Evolutionary conservation across 108 stramenopile species (phyloP).

Genomic region (Nitzschia putrida): DNA sequence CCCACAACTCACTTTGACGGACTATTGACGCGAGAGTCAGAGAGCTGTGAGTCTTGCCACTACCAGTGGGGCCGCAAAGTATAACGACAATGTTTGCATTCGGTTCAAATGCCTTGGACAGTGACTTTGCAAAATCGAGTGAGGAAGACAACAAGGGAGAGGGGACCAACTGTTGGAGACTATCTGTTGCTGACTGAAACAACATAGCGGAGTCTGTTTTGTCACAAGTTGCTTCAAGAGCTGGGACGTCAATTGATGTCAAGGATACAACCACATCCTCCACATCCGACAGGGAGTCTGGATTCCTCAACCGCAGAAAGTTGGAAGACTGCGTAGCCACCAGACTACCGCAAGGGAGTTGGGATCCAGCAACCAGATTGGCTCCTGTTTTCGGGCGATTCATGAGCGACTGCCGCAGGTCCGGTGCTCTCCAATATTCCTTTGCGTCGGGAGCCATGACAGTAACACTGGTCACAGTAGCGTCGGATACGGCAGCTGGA

Average conservation of each 20-base stretch:
- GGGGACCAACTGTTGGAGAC: background rate
- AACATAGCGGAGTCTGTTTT: background rate
- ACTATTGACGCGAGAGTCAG: conserved; percentile 47
- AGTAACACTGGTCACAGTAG: background rate
- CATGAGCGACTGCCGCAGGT: background rate
- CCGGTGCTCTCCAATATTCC: background rate
- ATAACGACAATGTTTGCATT: conserved; percentile 7
- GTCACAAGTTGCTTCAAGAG: background rate
- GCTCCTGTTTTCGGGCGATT: background rate
- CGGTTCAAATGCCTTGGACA: conserved; percentile 1
- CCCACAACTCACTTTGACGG: conserved; percentile 25
- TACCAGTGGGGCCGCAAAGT: conserved; percentile 55
- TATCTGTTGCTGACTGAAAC: background rate
- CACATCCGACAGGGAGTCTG: background rate
- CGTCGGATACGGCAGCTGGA: background rate
- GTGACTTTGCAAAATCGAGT: background rate
- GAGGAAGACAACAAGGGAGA: background rate
- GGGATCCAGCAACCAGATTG: background rate
- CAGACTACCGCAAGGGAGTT: background rate
- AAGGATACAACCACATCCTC: background rate
- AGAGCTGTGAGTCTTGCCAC: conserved; percentile 74
- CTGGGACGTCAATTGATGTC: background rate
- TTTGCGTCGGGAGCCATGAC: background rate
- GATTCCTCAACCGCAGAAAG: background rate
- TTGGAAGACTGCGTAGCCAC: background rate